Conservation (phyloP, 2,329 filamentous ascomycete species). For the Tolypocladium amazonense region DNA sequence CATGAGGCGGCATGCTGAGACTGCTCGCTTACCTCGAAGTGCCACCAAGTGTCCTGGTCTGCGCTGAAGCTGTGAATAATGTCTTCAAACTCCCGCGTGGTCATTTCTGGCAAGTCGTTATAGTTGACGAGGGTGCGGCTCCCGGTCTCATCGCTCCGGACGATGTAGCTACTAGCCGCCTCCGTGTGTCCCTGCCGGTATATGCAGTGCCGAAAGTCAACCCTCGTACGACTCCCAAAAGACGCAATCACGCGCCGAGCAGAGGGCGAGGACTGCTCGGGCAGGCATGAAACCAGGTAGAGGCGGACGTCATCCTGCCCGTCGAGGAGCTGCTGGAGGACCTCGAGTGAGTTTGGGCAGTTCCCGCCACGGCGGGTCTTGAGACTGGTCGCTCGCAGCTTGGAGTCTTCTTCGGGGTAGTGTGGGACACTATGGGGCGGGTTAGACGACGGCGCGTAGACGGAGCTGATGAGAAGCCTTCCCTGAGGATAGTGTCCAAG, state of each 20-base stretch:
- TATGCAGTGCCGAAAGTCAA: constrained; percentile 46
- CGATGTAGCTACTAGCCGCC: constrained; percentile 59
- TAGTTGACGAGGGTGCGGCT: constrained; percentile 63
- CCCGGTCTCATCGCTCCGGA: constrained; percentile 47
- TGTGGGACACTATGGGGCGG: constrained; percentile 42
- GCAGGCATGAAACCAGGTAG: constrained; percentile 43
- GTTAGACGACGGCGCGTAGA: background rate
- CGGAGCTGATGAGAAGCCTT: constrained; percentile 15
- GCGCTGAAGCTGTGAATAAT: constrained; percentile 27
- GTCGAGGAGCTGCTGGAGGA: constrained; percentile 51
- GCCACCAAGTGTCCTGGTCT: constrained; percentile 46
- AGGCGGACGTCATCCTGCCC: constrained; percentile 13
- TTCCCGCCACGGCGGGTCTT: constrained; percentile 59
- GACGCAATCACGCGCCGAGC: constrained; percentile 42
- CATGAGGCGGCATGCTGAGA: background rate
- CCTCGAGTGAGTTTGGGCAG: constrained; percentile 60
- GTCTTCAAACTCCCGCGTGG: constrained; percentile 43
- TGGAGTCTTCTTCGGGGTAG: constrained; percentile 62
- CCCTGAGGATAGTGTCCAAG: constrained; percentile 60
- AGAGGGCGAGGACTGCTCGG: constrained; percentile 38
- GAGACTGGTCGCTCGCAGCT: constrained; percentile 53
- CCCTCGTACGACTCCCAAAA: constrained; percentile 29
- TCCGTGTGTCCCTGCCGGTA: constrained; percentile 43
- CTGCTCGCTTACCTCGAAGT: constrained; percentile 51
- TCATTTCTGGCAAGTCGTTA: constrained; percentile 60